Percentiles rank a stretch among this genome's conserved stretches.
These are phyloP conservation scores for Backusella sp. DNA, from an alignment of 192 early-diverging fungal genomes.

Conservation along the genomic window DNA sequence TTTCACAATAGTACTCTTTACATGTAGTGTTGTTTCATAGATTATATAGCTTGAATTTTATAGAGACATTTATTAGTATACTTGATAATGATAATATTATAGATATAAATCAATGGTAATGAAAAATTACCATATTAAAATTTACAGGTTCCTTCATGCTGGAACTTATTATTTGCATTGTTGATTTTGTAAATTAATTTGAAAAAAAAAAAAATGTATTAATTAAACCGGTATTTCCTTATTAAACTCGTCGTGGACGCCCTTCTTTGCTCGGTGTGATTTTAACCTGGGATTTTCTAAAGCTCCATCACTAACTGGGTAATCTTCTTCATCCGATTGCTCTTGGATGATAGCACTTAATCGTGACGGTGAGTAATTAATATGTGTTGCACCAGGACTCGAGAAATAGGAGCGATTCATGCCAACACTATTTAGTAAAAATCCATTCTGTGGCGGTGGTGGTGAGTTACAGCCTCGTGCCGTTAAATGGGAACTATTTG, in stretches of 20 bases:
- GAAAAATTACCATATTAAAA: not conserved
- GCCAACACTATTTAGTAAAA: not conserved
- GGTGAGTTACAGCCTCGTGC: conserved; percentile 22
- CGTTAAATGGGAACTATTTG: conserved; percentile 23
- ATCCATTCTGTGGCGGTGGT: not conserved
- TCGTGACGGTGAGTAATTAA: conserved; percentile 19
- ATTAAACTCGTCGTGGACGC: not conserved
- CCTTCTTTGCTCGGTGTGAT: not conserved
- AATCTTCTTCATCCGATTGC: conserved; percentile 33
- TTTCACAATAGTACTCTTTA: no score
- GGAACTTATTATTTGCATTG: not conserved
- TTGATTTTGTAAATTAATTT: not conserved
- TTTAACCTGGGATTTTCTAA: not conserved
- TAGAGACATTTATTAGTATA: no score
- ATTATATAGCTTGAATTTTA: no score
- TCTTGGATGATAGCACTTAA: conserved; percentile 31
- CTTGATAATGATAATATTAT: no score
- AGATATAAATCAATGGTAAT: no score
- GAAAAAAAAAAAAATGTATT: not conserved
- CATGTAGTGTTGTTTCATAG: no score
- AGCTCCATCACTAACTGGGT: conserved; percentile 1
- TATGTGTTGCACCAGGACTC: not conserved
- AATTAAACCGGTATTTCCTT: not conserved
- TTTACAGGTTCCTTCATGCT: not conserved
- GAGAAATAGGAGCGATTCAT: conserved; percentile 14